Conservation (phyloP, 2,329 filamentous ascomycete species). For the Fusarium staphyleae region DNA sequence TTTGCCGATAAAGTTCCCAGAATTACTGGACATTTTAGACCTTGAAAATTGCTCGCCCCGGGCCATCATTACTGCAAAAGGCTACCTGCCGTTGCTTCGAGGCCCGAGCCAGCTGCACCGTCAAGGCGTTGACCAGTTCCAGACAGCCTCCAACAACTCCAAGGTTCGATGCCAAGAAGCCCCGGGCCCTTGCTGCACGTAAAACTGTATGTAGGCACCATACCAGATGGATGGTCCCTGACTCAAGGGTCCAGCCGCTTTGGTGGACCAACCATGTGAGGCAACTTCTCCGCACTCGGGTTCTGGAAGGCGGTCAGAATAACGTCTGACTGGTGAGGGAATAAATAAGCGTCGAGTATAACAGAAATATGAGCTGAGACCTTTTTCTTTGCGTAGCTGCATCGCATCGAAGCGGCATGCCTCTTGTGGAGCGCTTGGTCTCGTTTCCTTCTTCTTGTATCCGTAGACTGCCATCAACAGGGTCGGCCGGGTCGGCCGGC, state of each 20-base stretch:
- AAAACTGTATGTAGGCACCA: slow-evolving; percentile 20
- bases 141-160: slow-evolving; percentile 22
- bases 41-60: not conserved
- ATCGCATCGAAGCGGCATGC: not conserved
- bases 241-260: slow-evolving; percentile 35
- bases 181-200: slow-evolving; percentile 23
- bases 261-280: slow-evolving; percentile 24
- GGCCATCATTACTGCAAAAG: slow-evolving; percentile 27
- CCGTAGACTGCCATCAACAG: not conserved
- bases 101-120: slow-evolving; percentile 2
- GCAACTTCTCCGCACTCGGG: slow-evolving; percentile 25
- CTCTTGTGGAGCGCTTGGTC: not conserved
- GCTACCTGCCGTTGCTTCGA: slow-evolving; percentile 34
- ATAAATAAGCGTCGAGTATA: slow-evolving; percentile 21
- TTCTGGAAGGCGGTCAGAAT: slow-evolving; percentile 38
- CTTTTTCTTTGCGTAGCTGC: slow-evolving; percentile 5
- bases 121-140: slow-evolving; percentile 7
- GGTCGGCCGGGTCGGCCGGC: not conserved
- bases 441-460: slow-evolving; percentile 28
- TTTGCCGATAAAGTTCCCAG: too few relatives aligned
- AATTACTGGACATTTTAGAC: not conserved
- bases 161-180: slow-evolving; percentile 19
- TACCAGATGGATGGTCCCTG: slow-evolving; percentile 26
- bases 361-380: slow-evolving; percentile 9
- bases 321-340: slow-evolving; percentile 21